Conservation (phyloP, 495 filamentous ascomycete species). For the Margaritispora aquatica region DNA sequence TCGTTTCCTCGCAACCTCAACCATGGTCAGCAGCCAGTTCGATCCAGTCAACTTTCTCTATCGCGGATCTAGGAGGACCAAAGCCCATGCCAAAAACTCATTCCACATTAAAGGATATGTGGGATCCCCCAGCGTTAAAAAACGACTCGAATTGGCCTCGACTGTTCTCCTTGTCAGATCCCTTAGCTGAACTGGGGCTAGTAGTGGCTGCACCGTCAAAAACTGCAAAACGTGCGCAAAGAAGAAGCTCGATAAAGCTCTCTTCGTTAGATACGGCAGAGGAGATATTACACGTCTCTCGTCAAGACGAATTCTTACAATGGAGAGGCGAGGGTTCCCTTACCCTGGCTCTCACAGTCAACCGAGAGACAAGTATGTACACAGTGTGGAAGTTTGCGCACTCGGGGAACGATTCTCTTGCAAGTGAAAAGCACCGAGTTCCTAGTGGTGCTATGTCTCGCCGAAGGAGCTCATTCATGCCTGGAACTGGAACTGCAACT, state of each 20-base stretch:
- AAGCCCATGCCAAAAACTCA: slow-evolving; percentile 38
- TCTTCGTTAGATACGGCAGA: slow-evolving; percentile 58
- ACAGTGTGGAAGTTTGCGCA: slow-evolving; percentile 76
- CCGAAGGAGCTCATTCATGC: slow-evolving; percentile 79
- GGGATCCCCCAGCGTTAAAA: slow-evolving; percentile 38
- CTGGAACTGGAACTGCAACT: slow-evolving; percentile 65
- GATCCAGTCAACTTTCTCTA: slow-evolving; percentile 45
- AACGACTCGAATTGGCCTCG: slow-evolving; percentile 61
- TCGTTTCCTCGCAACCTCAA: slow-evolving; percentile 59
- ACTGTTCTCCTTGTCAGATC: slow-evolving; percentile 80
- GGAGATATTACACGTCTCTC: slow-evolving; percentile 73
- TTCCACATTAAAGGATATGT: slow-evolving; percentile 40
- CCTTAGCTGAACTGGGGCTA: slow-evolving; percentile 77
- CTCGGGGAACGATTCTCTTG: slow-evolving; percentile 46
- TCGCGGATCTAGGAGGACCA: slow-evolving; percentile 43
- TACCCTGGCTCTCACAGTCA: slow-evolving; percentile 75
- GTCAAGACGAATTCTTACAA: slow-evolving; percentile 22
- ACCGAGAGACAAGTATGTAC: slow-evolving; percentile 62
- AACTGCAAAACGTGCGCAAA: slow-evolving; percentile 24
- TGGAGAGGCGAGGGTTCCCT: slow-evolving; percentile 37
- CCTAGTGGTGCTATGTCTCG: slow-evolving; percentile 47
- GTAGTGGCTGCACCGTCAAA: slow-evolving; percentile 50
- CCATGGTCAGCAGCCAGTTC: slow-evolving; percentile 33
- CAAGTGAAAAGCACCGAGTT: slow-evolving; percentile 37
- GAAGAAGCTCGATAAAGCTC: slow-evolving; percentile 22